A percentile compares a stretch with the other conserved stretches of the same genome.
phyloP scores from a whole-genome alignment of 306 rosid genomes.

The Sophora flavescens region DNA sequence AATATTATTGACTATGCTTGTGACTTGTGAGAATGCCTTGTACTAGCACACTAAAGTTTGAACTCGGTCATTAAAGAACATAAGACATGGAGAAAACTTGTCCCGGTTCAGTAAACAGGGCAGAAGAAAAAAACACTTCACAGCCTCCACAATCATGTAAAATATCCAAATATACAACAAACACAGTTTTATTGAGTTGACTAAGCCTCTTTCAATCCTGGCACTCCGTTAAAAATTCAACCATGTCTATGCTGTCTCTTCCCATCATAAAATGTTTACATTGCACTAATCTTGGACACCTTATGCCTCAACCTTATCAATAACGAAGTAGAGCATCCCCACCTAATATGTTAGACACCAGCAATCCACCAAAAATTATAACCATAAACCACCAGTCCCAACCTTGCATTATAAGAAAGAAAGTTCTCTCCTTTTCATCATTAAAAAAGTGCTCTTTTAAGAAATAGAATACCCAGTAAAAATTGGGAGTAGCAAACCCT shows the following conservation, averaged over 20 bases:
- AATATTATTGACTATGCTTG: not conserved
- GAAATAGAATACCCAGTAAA: slow-evolving; percentile 4
- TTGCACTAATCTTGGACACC: not conserved
- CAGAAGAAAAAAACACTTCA: not conserved
- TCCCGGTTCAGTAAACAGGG: not conserved
- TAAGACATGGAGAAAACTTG: not conserved
- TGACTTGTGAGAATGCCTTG: not conserved
- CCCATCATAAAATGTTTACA: not conserved
- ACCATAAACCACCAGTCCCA: not conserved
- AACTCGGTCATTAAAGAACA: not conserved
- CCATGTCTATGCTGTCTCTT: not conserved
- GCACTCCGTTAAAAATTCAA: slow-evolving; percentile 13
- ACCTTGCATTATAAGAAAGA: not conserved
- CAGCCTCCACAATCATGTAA: not conserved
- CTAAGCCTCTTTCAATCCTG: not conserved
- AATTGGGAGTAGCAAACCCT: not conserved
- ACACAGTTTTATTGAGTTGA: not conserved
- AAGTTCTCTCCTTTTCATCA: slow-evolving; percentile 1
- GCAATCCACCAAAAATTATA: slow-evolving; percentile 4
- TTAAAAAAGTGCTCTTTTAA: not conserved
- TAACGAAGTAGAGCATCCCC: not conserved
- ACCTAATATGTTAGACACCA: not conserved
- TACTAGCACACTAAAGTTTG: not conserved
- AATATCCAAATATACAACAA: not conserved
- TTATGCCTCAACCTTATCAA: not conserved